Percentiles rank a stretch among this genome's conserved stretches.
Conservation (phyloP, 768 basidiomycete genomes). For the Agaricus blazei region DNA sequence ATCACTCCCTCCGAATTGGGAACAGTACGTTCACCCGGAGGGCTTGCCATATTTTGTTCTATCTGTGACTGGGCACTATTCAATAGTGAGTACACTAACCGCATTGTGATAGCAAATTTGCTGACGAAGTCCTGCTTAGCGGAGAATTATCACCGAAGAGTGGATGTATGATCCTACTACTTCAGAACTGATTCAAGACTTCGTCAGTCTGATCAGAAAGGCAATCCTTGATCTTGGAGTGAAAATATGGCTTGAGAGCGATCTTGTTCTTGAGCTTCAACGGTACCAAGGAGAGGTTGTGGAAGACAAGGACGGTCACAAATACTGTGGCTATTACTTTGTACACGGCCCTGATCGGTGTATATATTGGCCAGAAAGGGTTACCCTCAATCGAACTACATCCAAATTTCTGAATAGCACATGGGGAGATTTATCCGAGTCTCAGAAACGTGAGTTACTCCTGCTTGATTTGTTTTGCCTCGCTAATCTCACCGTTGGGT, state of each 20-base stretch:
- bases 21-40: no score
- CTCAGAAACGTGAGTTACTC: neutral
- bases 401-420: neutral
- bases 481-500: neutral
- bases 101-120: no score
- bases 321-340: constrained; percentile 8
- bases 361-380: constrained; percentile 3
- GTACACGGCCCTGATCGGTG: neutral
- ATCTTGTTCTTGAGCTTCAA: neutral
- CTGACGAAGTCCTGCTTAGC: no score
- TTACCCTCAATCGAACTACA: neutral
- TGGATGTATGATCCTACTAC: neutral
- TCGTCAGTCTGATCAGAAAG: neutral
- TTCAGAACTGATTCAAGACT: neutral
- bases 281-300: no score
- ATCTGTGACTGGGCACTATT: no score
- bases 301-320: neutral
- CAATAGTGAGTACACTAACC: no score
- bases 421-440: neutral
- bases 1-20: no score
- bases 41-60: no score
- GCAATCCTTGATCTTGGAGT: neutral
- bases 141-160: neutral
- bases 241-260: neutral
- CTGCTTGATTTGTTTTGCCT: neutral